Conservation (phyloP, 805 yeast genomes). For the Blastobotrys americana region DNA sequence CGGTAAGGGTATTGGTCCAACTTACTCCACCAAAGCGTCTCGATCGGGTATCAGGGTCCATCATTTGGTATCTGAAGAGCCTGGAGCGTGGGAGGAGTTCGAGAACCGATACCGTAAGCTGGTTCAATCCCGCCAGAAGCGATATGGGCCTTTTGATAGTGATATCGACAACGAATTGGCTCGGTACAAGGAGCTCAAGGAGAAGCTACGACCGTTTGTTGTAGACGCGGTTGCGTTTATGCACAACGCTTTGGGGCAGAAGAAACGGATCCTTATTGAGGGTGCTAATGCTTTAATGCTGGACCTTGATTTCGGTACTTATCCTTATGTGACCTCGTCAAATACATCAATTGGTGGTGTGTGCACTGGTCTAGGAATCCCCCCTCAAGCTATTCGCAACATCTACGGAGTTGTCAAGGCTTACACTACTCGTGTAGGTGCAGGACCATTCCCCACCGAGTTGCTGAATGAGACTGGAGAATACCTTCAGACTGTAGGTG, state of each 20-base stretch:
- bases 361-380: constrained; percentile 90
- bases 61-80: constrained; percentile 84
- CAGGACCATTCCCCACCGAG: constrained; percentile 98
- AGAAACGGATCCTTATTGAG: constrained; percentile 87
- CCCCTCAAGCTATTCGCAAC: constrained; percentile 77
- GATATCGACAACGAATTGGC: constrained; percentile 75
- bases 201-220: constrained; percentile 76
- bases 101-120: constrained; percentile 69
- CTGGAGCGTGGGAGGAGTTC: constrained; percentile 90
- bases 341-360: constrained; percentile 98
- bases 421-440: constrained; percentile 97
- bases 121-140: constrained; percentile 70
- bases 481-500: constrained; percentile 82
- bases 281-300: constrained; percentile 98
- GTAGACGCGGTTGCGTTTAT: constrained; percentile 80
- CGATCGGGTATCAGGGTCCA: constrained; percentile 96
- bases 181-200: constrained; percentile 67
- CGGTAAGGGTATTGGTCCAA: constrained; percentile 98
- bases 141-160: constrained; percentile 91
- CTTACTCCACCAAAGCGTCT: constrained; percentile 93
- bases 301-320: constrained; percentile 96
- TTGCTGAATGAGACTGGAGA: constrained; percentile 85
- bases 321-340: constrained; percentile 94
- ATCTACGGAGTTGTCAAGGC: constrained; percentile 97
- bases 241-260: constrained; percentile 63